These are phyloP conservation scores for Zostera marina DNA, from an alignment of 116 monocot genomes.

Conservation along the genomic window DNA sequence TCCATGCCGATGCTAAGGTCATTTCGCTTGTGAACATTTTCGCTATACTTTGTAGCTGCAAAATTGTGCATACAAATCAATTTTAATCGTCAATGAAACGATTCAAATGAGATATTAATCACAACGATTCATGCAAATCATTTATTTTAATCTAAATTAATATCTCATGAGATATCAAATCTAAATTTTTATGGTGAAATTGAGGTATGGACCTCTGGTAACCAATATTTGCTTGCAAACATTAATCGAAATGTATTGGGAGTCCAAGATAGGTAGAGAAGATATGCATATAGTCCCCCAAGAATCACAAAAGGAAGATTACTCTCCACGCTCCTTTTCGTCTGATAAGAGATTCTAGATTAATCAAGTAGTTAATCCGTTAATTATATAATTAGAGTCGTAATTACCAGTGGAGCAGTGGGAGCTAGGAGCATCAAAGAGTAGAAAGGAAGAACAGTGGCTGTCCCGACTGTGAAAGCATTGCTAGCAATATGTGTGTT, in stretches of 20 bases:
- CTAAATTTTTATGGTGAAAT: neutral
- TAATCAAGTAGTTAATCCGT: neutral
- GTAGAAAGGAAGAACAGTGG: constrained; percentile 93
- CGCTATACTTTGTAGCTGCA: constrained; percentile 63
- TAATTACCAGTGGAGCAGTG: constrained; percentile 49
- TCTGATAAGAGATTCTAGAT: constrained; percentile 17
- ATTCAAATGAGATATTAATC: too few species aligned
- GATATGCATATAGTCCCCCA: constrained; percentile 59
- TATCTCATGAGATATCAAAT: too few species aligned
- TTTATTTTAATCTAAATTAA: too few species aligned
- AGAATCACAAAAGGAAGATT: constrained; percentile 52
- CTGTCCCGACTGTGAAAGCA: constrained; percentile 82
- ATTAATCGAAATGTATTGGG: constrained; percentile 62
- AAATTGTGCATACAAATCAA: neutral
- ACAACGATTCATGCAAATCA: too few species aligned
- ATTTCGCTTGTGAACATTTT: constrained; percentile 80
- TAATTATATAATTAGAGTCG: too few species aligned
- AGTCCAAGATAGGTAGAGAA: constrained; percentile 81
- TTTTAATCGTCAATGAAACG: too few species aligned
- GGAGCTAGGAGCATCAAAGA: constrained; percentile 84
- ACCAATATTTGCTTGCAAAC: constrained; percentile 95
- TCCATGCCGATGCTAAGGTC: constrained; percentile 83
- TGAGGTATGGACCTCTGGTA: constrained; percentile 57
- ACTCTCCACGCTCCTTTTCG: constrained; percentile 58
- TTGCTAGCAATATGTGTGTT: constrained; percentile 52